Evolutionary conservation across 768 basidiomycete genomes (phyloP), one percentile per base, ranked within the genome.

Genomic region (Naganishia onofrii): DNA sequence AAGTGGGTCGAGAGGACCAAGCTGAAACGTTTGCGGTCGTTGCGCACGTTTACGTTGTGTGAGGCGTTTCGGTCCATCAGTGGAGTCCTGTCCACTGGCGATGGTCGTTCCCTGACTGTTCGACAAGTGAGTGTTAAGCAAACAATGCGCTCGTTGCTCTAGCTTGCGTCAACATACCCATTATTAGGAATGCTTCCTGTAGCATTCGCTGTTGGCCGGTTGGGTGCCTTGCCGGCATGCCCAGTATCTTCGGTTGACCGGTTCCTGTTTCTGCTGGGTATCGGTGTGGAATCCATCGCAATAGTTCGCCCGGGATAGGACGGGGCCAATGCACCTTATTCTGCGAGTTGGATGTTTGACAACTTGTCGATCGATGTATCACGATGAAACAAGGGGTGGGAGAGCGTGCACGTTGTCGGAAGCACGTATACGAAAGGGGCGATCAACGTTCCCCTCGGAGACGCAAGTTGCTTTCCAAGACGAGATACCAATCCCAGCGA

Each of bases 1-100:
- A 0, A 63, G 19, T 26, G 60, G 60, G 7, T 42, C 38, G 7
- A 63, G 38, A 44, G 60, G 60, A 26, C 60, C 60, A 6, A 63
- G 42, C 23, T 63, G 60, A 17, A 63, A 63, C 3, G 60, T 63
- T 26, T 44, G 60, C 6, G 60, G 38, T 29, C 28, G 38, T 2
- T 4, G 21, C 7, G 60, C 23, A 15, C 60, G 60, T 44, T 51
- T 51, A 7, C n/a, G 15, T 23, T 51, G 15, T 3, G 4, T 51
- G 5, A 3, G 23, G 7, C 23, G 48, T 51, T 51, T 51, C 26
- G 42, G 60, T 42, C 23, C 23, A 21, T 63, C 36, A 29, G 60
- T 29, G 23, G 36, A 12, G 15, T n/a, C 26, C 34, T 34, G n/a
- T 44, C 3, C 23, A 4, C 23, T n/a, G 48, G 21, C 48, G 12